Percentiles rank a stretch among this genome's conserved stretches.
These are phyloP conservation scores for Cordyceps javanica DNA, from an alignment of 2,329 filamentous ascomycete genomes.

Conservation along the genomic window DNA sequence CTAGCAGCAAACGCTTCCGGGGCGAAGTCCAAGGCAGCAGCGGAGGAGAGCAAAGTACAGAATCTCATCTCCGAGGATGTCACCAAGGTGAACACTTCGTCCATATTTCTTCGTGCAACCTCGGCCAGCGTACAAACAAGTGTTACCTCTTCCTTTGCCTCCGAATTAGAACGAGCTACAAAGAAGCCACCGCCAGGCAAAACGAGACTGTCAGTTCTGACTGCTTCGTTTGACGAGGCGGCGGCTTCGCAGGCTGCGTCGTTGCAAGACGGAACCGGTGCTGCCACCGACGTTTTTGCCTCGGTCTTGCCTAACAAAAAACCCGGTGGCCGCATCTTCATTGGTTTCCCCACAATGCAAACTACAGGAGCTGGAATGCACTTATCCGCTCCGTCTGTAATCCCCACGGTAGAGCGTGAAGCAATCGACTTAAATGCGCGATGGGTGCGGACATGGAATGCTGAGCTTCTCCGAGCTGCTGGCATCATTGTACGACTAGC, in stretches of 20 bases:
- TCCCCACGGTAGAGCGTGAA: conserved; percentile 94
- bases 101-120: conserved; percentile 83
- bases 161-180: conserved; percentile 88
- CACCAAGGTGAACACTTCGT: conserved; percentile 62
- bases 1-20: conserved; percentile 56
- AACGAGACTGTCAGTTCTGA: conserved; percentile 81
- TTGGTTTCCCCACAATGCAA: conserved; percentile 95
- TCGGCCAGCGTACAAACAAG: conserved; percentile 76
- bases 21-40: conserved; percentile 49
- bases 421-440: conserved; percentile 94
- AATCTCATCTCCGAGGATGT: conserved; percentile 64
- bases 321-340: conserved; percentile 80
- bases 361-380: conserved; percentile 92
- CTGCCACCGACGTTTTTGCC: conserved; percentile 73
- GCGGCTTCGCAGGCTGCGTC: conserved; percentile 54
- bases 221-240: conserved; percentile 81
- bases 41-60: conserved; percentile 57
- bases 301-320: conserved; percentile 86
- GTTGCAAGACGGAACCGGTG: conserved; percentile 39
- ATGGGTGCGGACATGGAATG: conserved; percentile 92
- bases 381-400: conserved; percentile 91
- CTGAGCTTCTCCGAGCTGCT: conserved; percentile 84
- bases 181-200: conserved; percentile 92
- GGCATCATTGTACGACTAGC: conserved; percentile 86
- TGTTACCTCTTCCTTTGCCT: conserved; percentile 64